These are phyloP conservation scores for Stellera chamaejasme DNA, from an alignment of 345 rosid genomes.

Conservation along the genomic window DNA sequence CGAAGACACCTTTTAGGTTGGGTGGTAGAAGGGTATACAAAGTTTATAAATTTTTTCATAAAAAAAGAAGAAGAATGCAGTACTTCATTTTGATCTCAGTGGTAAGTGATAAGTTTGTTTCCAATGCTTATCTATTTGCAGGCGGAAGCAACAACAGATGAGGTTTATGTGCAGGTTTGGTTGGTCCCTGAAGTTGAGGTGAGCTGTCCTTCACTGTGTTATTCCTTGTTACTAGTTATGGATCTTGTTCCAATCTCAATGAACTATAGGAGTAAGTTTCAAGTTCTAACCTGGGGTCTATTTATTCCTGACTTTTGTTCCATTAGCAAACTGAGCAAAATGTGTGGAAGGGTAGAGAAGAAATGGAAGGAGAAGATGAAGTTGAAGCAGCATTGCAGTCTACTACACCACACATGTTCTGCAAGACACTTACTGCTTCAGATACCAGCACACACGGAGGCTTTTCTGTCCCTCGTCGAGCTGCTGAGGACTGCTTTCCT, in stretches of 20 bases:
- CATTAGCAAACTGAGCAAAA: not conserved
- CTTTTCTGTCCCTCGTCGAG: constrained; percentile 52
- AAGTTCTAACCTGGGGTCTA: not conserved
- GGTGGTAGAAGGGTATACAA: not conserved
- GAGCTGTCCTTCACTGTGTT: not conserved
- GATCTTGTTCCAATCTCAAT: no score
- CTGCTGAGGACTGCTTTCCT: constrained; percentile 60
- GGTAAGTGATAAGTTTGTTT: no score
- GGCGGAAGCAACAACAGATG: constrained; percentile 57
- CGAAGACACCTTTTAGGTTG: not conserved
- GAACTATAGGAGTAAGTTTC: no score
- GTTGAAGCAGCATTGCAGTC: constrained; percentile 16
- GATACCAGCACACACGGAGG: constrained; percentile 73
- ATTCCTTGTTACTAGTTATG: not conserved
- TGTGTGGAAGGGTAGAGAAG: constrained; percentile 29
- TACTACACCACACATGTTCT: constrained; percentile 35
- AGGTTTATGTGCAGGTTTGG: constrained; percentile 47
- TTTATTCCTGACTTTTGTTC: not conserved
- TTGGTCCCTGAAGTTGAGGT: constrained; percentile 35
- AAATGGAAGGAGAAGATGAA: constrained; percentile 16
- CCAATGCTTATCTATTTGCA: constrained; percentile 4
- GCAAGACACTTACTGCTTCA: constrained; percentile 51
- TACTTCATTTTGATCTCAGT: no score
- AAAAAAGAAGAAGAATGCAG: no score
- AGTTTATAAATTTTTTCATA: no score